Conservation (phyloP, 176 grass and related monocot genomes). For the Paspalum notatum region DNA sequence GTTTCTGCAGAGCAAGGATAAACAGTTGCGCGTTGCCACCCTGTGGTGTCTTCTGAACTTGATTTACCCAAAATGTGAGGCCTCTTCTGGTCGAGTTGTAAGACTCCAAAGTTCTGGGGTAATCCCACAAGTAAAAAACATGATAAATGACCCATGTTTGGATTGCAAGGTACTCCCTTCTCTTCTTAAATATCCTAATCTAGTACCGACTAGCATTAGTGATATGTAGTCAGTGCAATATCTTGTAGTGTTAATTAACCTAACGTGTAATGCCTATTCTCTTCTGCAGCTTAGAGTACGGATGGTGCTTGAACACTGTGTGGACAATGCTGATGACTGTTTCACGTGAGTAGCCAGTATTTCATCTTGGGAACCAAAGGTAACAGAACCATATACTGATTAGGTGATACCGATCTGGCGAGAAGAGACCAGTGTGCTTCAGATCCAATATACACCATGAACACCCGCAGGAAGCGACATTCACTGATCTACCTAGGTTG, state of each 20-base stretch:
- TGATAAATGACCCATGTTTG: slow-evolving; percentile 84
- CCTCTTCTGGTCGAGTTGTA: slow-evolving; percentile 56
- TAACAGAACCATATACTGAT: slow-evolving; percentile 16
- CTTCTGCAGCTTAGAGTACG: slow-evolving; percentile 79
- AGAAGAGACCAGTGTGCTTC: slow-evolving; percentile 3
- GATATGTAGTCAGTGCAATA: not conserved
- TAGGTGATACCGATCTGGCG: not conserved
- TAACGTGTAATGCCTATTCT: not conserved
- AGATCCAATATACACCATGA: not conserved
- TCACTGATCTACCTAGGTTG: not conserved
- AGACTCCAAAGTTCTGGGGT: slow-evolving; percentile 73
- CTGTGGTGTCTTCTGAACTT: slow-evolving; percentile 93
- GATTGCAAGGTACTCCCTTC: slow-evolving; percentile 85
- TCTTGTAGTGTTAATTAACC: not conserved
- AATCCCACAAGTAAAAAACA: slow-evolving; percentile 82
- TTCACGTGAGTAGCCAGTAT: slow-evolving; percentile 41
- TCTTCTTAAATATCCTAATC: slow-evolving; percentile 4
- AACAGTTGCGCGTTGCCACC: slow-evolving; percentile 65
- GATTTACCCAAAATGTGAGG: slow-evolving; percentile 56
- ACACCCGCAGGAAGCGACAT: slow-evolving; percentile 11
- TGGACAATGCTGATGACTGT: slow-evolving; percentile 50
- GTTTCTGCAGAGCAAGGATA: slow-evolving; percentile 90
- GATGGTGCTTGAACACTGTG: slow-evolving; percentile 84
- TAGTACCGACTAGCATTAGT: not conserved
- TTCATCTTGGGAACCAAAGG: slow-evolving; percentile 7